These are phyloP conservation scores for Corynespora cassiicola DNA, from an alignment of 2,329 filamentous ascomycete genomes.

Conservation along the genomic window DNA sequence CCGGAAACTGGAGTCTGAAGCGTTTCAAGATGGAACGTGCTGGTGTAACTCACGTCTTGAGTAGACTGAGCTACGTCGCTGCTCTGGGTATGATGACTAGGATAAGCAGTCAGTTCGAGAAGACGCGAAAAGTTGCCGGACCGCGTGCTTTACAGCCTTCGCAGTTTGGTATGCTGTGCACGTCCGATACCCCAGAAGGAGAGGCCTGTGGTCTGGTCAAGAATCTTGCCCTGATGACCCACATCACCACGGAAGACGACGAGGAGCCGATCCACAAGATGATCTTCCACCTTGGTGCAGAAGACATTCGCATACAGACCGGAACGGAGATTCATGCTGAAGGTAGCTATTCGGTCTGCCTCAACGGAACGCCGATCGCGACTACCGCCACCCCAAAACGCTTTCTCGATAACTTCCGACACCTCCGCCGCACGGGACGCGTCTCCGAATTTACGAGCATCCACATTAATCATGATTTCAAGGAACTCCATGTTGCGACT, in stretches of 20 bases:
- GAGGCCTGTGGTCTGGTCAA: conserved; percentile 98
- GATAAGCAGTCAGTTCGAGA: conserved; percentile 98
- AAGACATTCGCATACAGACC: conserved; percentile 78
- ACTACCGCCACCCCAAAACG: conserved; percentile 84
- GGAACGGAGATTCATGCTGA: conserved; percentile 86
- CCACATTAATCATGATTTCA: conserved; percentile 92
- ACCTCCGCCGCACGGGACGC: conserved; percentile 84
- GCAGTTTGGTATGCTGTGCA: conserved; percentile 97
- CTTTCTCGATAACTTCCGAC: conserved; percentile 85
- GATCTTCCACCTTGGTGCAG: conserved; percentile 84
- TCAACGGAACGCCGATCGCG: conserved; percentile 94
- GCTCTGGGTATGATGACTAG: conserved; percentile 99
- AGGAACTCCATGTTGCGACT: conserved; percentile 91
- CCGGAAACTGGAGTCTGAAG: conserved; percentile 97
- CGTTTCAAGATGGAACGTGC: conserved; percentile 99
- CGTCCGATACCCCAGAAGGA: conserved; percentile 96
- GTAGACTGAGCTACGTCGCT: conserved; percentile 93
- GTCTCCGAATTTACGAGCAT: conserved; percentile 97
- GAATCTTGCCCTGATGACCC: conserved; percentile 97
- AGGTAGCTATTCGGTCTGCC: conserved; percentile 87
- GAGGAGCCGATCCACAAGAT: conserved; percentile 88
- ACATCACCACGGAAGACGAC: conserved; percentile 96
- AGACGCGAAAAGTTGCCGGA: conserved; percentile 94
- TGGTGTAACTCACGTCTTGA: conserved; percentile 94
- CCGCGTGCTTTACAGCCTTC: conserved; percentile 95